Percentiles rank a stretch among this genome's conserved stretches.
Conservation (phyloP, 176 grass and related monocot genomes). For the Zoysia japonica region DNA sequence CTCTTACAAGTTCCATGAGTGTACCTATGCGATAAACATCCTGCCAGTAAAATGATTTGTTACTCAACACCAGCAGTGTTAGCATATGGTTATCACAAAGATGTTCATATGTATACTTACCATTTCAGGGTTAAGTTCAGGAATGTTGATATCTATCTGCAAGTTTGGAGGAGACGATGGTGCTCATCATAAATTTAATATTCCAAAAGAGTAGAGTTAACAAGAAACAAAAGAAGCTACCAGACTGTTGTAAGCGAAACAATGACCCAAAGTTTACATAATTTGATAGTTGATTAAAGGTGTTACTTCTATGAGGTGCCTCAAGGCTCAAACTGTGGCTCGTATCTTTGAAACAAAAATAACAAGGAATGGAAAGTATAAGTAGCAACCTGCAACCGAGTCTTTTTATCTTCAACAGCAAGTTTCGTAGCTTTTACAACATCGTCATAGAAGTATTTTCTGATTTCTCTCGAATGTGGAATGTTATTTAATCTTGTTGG, state of each 20-base stretch:
- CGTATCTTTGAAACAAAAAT: background rate
- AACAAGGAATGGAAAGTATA: constrained; percentile 18
- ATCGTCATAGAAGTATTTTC: constrained; percentile 88
- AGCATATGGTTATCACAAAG: background rate
- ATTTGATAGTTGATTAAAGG: background rate
- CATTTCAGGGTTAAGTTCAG: constrained; percentile 98
- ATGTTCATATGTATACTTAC: constrained; percentile 49
- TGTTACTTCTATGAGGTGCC: background rate
- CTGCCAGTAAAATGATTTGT: constrained; percentile 41
- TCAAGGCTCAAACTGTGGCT: background rate
- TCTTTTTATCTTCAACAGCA: constrained; percentile 89
- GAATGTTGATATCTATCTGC: constrained; percentile 98
- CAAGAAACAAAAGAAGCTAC: constrained; percentile 12
- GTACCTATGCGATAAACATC: constrained; percentile 99
- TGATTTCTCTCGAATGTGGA: constrained; percentile 96
- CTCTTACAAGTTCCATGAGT: constrained; percentile 94
- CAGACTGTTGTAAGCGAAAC: constrained; percentile 2
- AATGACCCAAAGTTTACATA: constrained; percentile 24
- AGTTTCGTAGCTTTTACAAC: constrained; percentile 62
- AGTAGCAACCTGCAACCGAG: constrained; percentile 68
- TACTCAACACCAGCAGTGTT: constrained; percentile 19
- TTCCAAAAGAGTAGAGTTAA: constrained; percentile 1
- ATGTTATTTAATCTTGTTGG: constrained; percentile 95
- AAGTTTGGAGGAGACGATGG: constrained; percentile 28
- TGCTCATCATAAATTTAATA: background rate